Evolutionary conservation across 257 asterid species (phyloP).

Genomic region (Knoxia roxburghii): DNA sequence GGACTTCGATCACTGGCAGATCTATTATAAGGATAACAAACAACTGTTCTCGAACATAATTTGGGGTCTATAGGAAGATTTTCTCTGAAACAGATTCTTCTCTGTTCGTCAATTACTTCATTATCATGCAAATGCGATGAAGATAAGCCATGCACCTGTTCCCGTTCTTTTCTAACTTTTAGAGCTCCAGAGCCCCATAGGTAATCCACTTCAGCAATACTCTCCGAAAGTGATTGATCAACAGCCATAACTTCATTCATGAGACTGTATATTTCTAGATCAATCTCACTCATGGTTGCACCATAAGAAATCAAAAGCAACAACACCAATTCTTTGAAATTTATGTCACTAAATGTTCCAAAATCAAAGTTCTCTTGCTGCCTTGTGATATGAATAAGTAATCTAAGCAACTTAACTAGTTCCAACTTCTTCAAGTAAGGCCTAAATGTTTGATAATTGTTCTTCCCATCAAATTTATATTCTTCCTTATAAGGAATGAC

Average conservation of each 20-base stretch:
- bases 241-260: conserved; percentile 54
- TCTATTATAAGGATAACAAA: conserved; percentile 64
- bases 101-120: conserved; percentile 45
- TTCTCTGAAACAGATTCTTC: conserved; percentile 62
- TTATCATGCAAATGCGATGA: conserved; percentile 26
- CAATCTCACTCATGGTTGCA: conserved; percentile 65
- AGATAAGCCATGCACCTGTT: conserved; percentile 31
- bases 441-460: conserved; percentile 23
- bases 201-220: conserved; percentile 60
- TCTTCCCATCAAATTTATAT: conserved; percentile 29
- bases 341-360: conserved; percentile 49
- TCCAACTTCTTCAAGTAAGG: conserved; percentile 44
- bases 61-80: conserved; percentile 77
- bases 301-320: conserved; percentile 67
- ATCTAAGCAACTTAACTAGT: conserved; percentile 70
- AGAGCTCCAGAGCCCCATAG: conserved; percentile 74
- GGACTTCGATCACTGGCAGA: conserved; percentile 29
- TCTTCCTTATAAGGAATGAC: conserved; percentile 23
- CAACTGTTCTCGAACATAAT: conserved; percentile 71
- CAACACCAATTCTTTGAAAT: conserved; percentile 53
- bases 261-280: conserved; percentile 64
- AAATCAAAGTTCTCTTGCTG: conserved; percentile 35
- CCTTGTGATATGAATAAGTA: conserved; percentile 46
- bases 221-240: conserved; percentile 49
- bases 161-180: conserved; percentile 47